Base-by-base conservation (phyloP, 208 protist genomes). In the Crithidia sp. region DNA sequence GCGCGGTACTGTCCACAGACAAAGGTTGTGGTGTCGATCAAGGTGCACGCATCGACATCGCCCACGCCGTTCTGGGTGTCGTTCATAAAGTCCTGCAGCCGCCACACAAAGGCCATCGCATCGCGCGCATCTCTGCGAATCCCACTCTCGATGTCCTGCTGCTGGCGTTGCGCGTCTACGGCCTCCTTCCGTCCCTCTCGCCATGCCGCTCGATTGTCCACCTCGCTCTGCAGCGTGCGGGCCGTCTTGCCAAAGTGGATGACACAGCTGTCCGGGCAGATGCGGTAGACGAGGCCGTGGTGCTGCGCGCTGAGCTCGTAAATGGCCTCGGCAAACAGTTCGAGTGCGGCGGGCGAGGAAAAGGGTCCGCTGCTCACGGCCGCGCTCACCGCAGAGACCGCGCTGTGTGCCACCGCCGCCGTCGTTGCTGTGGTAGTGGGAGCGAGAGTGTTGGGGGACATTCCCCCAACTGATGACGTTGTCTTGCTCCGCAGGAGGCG, bases 11-110 rank as follows among this genome's bases (percentile, higher is more conserved):
- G 69, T 43, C 76, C 59, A 43, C 66, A 69, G 13, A 45, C 39
- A 54, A 81, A 76, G 28, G 47, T 36, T 13, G 60, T 61, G 17
- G 71, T 77, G 76, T 81, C 76, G 41, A 76, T 40, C 56, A 81
- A 56, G 43, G 16, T 41, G 17, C 47, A 28, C 47, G 73, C 53
- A 65, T 78, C 64, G 0, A 59, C 59, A 49, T 75, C 76, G 76
- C 72, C 76, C 47, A 81, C 66, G 39, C 5, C 16, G 12, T 14
- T 41, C n/a, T 5, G 28, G 14, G 8, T 41, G 44, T n/a, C 36
- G 39, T 9, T 10, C 4, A 36, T 58, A 45, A 17, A 74, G 8
- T 56, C 56, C 55, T 44, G 70, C 59, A 40, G 41, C 16, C 55
- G 28, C 28, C 28, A 39, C 55, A 76, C 57, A 71, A 64, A 12